These are phyloP conservation scores for Lichina pygmaea DNA, from an alignment of 495 filamentous ascomycete genomes.

Conservation along the genomic window DNA sequence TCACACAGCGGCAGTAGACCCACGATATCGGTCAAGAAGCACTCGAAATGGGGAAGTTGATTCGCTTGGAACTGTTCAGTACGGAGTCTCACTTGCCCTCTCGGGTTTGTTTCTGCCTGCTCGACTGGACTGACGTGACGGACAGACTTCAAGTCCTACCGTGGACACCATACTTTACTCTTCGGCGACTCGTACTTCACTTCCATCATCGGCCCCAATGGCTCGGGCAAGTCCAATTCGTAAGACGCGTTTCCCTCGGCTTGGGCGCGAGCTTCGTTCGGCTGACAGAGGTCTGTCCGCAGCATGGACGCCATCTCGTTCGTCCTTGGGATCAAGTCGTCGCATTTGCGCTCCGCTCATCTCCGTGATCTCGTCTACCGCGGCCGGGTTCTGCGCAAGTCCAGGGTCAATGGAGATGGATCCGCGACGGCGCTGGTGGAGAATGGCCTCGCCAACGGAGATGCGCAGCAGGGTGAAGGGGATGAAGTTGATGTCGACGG, in stretches of 20 bases:
- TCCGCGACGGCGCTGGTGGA: conserved; percentile 28
- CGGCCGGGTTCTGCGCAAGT: conserved; percentile 72
- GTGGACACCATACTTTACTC: conserved; percentile 73
- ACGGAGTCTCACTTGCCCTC: conserved; percentile 10
- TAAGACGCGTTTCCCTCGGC: conserved; percentile 17
- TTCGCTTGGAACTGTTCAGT: conserved; percentile 88
- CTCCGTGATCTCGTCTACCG: conserved; percentile 90
- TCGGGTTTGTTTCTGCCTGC: not conserved
- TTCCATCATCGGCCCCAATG: conserved; percentile 97
- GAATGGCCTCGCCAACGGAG: conserved; percentile 21
- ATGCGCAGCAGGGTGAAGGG: conserved; percentile 23
- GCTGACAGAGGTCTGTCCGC: not conserved
- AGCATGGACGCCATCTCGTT: conserved; percentile 99
- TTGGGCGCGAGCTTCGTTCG: not conserved
- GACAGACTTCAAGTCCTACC: conserved; percentile 97
- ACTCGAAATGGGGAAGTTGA: conserved; percentile 57
- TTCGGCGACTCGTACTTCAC: conserved; percentile 98
- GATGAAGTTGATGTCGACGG: conserved; percentile 18
- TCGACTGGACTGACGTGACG: conserved; percentile 9
- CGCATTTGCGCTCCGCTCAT: conserved; percentile 83
- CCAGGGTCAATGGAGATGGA: conserved; percentile 71
- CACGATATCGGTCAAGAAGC: no score
- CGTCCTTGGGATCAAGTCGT: conserved; percentile 93
- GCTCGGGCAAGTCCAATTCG: conserved; percentile 99
- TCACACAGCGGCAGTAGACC: no score